Evolutionary conservation across 2,329 filamentous ascomycete species (phyloP), one percentile per base, ranked within the genome.

Genomic region (Aspergillus niger): DNA sequence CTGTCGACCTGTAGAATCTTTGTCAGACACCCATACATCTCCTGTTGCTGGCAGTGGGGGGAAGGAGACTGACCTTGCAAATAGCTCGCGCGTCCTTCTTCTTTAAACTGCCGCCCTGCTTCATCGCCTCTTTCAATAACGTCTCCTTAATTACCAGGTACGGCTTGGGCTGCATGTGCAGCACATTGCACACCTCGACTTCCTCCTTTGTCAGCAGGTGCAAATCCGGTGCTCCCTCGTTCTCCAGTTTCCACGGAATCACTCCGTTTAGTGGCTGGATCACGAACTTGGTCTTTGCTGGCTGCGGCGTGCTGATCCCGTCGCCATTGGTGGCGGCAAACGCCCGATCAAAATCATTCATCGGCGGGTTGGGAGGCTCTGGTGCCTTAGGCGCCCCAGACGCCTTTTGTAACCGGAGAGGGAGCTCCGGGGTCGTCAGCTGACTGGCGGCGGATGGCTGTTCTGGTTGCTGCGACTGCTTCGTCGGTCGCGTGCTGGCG

Each of bases 141-240:
- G 91, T 88, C 74, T 97, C 92, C 77, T 99, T 99, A 77, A 98
- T 92, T 72, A 92, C 92, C 5, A 97, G 78, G 75, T 97, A 99
- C 1, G 95, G 91, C 79, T 99, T 99, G 0, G 95, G 95, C 76
- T 95, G 90, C 55, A 99, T 80, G 44, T 92, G 86, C 13, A 96
- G 84, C 43, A 90, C 84, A 68, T 91, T 91, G 79, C 95, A 99
- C 0, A 99, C 80, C 70, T 96, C 91, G 4, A 86, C 82, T 76
- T 99, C 95, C 65, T 96, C 92, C 0, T 88, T 84, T 0, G 90
- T 91, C 47, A 99, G 81, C 0, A 99, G 85, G 70, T 98, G 95
- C 28, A 94, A 78, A 73, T 98, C 95, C 3, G 79, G 74, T 0
- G 91, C 88, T 38, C 87, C 90, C 58, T 96, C 91, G 67, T 89